Evolutionary conservation across 2,329 filamentous ascomycete genomes (phyloP).

Genomic region (Stagonosporopsis chrysanthemi): DNA sequence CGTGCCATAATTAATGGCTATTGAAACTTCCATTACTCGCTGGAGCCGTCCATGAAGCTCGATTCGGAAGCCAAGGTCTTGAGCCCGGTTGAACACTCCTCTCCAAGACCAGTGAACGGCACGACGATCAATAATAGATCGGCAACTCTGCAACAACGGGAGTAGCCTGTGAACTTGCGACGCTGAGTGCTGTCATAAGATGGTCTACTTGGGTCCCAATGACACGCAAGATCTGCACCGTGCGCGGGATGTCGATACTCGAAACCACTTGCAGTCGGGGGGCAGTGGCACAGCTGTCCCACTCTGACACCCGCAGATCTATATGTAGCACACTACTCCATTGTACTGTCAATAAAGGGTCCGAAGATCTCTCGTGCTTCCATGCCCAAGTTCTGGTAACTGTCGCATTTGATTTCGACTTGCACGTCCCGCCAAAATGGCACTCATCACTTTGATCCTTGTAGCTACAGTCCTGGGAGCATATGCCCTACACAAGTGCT

Average conservation of each 20-base stretch:
- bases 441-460: constrained; percentile 38
- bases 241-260: constrained; percentile 32
- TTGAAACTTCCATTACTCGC: neutral
- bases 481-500: constrained; percentile 42
- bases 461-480: constrained; percentile 32
- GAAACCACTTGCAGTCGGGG: constrained; percentile 27
- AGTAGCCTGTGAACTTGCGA: constrained; percentile 2
- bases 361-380: constrained; percentile 19
- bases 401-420: constrained; percentile 14
- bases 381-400: constrained; percentile 8
- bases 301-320: constrained; percentile 28
- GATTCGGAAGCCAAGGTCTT: neutral
- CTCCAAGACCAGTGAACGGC: neutral
- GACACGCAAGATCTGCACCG: constrained; percentile 30
- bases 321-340: constrained; percentile 40
- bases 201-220: constrained; percentile 25
- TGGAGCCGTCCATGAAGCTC: neutral
- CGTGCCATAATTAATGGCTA: neutral
- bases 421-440: constrained; percentile 37
- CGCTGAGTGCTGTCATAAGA: constrained; percentile 19
- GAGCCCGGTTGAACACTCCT: neutral
- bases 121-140: neutral
- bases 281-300: constrained; percentile 24
- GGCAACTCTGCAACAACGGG: neutral
- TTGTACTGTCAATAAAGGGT: constrained; percentile 14